These are phyloP conservation scores for Somion occarium DNA, from an alignment of 1,284 basidiomycete species.

Conservation along the genomic window DNA sequence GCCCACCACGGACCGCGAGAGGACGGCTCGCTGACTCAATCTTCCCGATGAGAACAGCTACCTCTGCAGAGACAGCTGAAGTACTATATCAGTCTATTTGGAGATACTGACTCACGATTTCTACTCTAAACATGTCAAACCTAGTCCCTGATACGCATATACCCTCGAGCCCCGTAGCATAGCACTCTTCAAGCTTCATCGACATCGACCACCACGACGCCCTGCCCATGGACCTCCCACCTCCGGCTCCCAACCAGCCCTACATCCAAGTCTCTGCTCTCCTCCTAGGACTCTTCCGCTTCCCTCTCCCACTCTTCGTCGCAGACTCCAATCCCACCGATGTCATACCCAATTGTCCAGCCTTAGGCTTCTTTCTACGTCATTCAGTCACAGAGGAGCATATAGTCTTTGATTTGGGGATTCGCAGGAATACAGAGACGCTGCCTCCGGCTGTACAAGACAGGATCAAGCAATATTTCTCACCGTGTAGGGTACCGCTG, in stretches of 20 bases:
- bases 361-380: constrained; percentile 41
- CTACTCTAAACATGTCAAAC: too few species aligned
- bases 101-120: too few species aligned
- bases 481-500: constrained; percentile 30
- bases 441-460: constrained; percentile 31
- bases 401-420: constrained; percentile 47
- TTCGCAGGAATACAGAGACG: constrained; percentile 37
- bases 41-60: too few species aligned
- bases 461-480: constrained; percentile 22
- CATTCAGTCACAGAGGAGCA: constrained; percentile 35
- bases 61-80: too few species aligned
- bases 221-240: constrained; percentile 22
- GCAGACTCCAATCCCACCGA: constrained; percentile 23
- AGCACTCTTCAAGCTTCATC: too few species aligned
- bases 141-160: too few species aligned
- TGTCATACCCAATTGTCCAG: constrained; percentile 28
- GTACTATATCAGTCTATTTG: too few species aligned
- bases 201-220: too few species aligned
- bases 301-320: constrained; percentile 31
- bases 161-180: too few species aligned
- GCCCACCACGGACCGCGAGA: too few species aligned
- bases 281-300: constrained; percentile 35
- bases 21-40: too few species aligned
- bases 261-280: constrained; percentile 45
- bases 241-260: constrained; percentile 31